Conservation (phyloP, 2,329 filamentous ascomycete species). For the Bisporella sp. region DNA sequence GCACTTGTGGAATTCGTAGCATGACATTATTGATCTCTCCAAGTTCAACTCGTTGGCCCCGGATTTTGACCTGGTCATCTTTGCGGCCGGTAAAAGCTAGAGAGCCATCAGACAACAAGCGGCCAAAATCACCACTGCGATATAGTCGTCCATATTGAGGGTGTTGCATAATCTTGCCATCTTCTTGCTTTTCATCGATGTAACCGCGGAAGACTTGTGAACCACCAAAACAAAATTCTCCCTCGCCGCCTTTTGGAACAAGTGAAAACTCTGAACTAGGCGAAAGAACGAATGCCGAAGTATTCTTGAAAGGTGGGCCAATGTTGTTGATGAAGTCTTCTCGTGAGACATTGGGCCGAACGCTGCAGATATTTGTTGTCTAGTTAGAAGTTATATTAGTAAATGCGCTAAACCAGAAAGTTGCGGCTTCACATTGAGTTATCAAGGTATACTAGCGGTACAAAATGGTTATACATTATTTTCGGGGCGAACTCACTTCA, state of each 20-base stretch:
- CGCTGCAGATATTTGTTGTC: conserved; percentile 81
- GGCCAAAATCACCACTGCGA: conserved; percentile 73
- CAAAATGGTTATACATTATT: too few species aligned
- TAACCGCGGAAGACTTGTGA: conserved; percentile 75
- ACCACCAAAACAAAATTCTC: conserved; percentile 83
- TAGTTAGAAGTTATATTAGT: neutral
- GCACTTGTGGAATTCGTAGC: conserved; percentile 41
- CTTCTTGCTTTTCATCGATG: conserved; percentile 57
- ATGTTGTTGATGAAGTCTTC: conserved; percentile 65
- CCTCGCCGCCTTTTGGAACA: conserved; percentile 64
- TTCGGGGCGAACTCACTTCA: conserved; percentile 37
- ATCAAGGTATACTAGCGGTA: too few species aligned
- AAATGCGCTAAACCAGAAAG: neutral
- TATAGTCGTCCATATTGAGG: conserved; percentile 66
- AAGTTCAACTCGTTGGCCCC: conserved; percentile 74
- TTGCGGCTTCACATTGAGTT: too few species aligned
- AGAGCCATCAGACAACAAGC: conserved; percentile 70
- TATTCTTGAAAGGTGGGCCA: conserved; percentile 68
- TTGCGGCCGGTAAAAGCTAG: conserved; percentile 66
- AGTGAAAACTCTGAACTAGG: conserved; percentile 40
- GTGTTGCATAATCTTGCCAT: conserved; percentile 62
- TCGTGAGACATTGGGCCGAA: conserved; percentile 51
- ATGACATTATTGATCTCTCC: conserved; percentile 64
- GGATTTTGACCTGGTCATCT: conserved; percentile 76
- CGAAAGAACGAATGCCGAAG: conserved; percentile 42